Percentiles rank a stretch among this genome's conserved stretches.
phyloP scores from a whole-genome alignment of 2,329 filamentous ascomycete species.

The Ceratocystiopsis brevicomis region DNA sequence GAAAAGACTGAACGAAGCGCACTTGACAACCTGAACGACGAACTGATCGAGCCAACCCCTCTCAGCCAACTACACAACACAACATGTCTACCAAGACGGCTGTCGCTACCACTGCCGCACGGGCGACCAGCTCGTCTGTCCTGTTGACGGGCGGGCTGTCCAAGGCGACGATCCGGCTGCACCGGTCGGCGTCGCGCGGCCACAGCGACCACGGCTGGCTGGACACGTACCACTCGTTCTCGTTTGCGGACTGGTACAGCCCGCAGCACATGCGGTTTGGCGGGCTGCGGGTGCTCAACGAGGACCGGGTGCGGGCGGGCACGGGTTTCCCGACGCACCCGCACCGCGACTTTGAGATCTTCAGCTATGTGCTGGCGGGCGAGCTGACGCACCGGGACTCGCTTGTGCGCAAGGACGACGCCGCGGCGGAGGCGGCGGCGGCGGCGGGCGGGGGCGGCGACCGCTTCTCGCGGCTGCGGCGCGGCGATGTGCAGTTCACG shows the following conservation, averaged over 20 bases:
- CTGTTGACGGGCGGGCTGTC: slow-evolving; percentile 27
- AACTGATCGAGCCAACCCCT: too few species aligned
- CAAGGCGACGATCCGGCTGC: slow-evolving; percentile 53
- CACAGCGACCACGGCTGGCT: slow-evolving; percentile 76
- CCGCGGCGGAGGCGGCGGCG: too few species aligned
- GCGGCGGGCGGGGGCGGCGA: slow-evolving; percentile 37
- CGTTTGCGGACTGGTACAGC: slow-evolving; percentile 56
- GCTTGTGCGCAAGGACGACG: slow-evolving; percentile 51
- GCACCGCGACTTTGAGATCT: slow-evolving; percentile 78
- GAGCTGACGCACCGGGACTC: slow-evolving; percentile 77
- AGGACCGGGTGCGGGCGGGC: slow-evolving; percentile 59
- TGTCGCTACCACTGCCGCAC: slow-evolving; percentile 15
- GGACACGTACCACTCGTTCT: slow-evolving; percentile 73
- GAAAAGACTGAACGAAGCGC: too few species aligned
- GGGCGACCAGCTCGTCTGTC: slow-evolving; percentile 17
- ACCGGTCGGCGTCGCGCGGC: slow-evolving; percentile 52
- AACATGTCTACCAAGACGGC: slow-evolving; percentile 3
- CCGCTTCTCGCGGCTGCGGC: slow-evolving; percentile 50
- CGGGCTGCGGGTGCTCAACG: slow-evolving; percentile 66
- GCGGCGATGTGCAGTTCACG: slow-evolving; percentile 79
- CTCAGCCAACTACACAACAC: too few species aligned
- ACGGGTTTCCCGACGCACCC: slow-evolving; percentile 71
- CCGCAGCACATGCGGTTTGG: slow-evolving; percentile 52
- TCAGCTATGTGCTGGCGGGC: slow-evolving; percentile 68
- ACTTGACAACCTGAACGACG: too few species aligned